Evolutionary conservation across 345 rosid genomes (phyloP), one percentile per base, ranked within the genome.

Genomic region (Populus euphratica): DNA sequence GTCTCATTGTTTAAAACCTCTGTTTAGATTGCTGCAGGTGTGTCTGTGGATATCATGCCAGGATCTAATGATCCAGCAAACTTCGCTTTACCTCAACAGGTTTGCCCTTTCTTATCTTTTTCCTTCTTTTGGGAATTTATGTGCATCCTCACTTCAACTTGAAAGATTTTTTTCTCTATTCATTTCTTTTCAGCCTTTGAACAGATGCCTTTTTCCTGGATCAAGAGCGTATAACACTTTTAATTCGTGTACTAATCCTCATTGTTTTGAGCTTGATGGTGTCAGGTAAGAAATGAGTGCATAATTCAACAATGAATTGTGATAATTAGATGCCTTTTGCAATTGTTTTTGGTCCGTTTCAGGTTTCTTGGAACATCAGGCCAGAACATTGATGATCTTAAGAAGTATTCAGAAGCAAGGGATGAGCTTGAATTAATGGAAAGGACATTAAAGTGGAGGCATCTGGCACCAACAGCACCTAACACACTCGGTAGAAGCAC

Each of bases 281-380:
- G 69, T 92, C 83, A 89, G 93, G 99, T 91, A 80, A 82, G 68
- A 73, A 39, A 73, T 38, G 41, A 44, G 39, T 41, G 6, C 49
- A 39, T 31, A 20, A 38, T 64, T 61, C 74, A 35, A n/a, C 49
- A 11, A 18, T 56, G 1, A 17, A 18, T 5, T 56, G 12, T 69
- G 5, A 70, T 21, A 69, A 39, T 23, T n/a, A n/a, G 72, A 21
- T 69, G 52, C 16, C 9, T 62, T n/a, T 77, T 23, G 66, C 21
- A n/a, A 38, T 63, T 31, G 25, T 25, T 25, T 7, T 5, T 35
- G 2, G 27, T 59, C 29, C 5, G 78, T 79, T 80, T 35, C 78
- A 96, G 98, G 81, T 92, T 96, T 88, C 98, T 96, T 80, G 97
- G 99, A 85, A 96, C 99, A 35, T 96, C 99, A n/a, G 99, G 98